These are phyloP conservation scores for Arabidopsis suecica DNA, from an alignment of 345 rosid genomes.

Conservation along the genomic window DNA sequence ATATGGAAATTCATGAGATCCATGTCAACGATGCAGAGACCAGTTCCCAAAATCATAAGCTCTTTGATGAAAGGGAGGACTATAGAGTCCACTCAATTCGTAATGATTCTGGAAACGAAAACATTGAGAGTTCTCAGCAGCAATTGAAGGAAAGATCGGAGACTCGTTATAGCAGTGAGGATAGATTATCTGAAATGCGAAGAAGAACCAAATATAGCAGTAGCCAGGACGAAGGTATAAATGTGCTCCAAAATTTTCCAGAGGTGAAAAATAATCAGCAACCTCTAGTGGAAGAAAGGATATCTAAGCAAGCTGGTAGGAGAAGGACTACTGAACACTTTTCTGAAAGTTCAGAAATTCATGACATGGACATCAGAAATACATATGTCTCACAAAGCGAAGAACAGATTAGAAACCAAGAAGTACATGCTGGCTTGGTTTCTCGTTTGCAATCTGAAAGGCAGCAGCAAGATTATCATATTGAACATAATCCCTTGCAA, in stretches of 20 bases:
- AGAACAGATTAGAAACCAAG: constrained; percentile 50
- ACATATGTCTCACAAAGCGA: constrained; percentile 48
- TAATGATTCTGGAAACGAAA: constrained; percentile 38
- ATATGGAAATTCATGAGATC: constrained; percentile 49
- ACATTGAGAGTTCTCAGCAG: constrained; percentile 42
- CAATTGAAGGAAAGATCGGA: constrained; percentile 46
- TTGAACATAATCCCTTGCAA: constrained; percentile 48
- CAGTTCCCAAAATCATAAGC: constrained; percentile 50
- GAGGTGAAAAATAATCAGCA: constrained; percentile 44
- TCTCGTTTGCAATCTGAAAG: constrained; percentile 48
- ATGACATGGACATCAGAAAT: constrained; percentile 45
- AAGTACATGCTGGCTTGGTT: constrained; percentile 40
- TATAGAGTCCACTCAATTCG: constrained; percentile 34
- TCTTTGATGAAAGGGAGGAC: constrained; percentile 49
- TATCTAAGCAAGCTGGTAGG: constrained; percentile 45
- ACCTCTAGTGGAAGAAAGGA: constrained; percentile 46
- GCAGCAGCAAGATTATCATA: constrained; percentile 46
- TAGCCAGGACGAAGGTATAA: constrained; percentile 50
- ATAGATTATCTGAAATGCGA: constrained; percentile 51
- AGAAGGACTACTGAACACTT: constrained; percentile 48
- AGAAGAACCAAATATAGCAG: constrained; percentile 53
- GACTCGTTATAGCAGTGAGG: constrained; percentile 45
- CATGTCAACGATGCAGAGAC: constrained; percentile 49
- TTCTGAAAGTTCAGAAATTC: constrained; percentile 46
- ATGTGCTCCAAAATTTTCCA: constrained; percentile 42